Evolutionary conservation across 2,329 filamentous ascomycete species (phyloP).

Genomic region (Pyrenophora tritici-repentis): DNA sequence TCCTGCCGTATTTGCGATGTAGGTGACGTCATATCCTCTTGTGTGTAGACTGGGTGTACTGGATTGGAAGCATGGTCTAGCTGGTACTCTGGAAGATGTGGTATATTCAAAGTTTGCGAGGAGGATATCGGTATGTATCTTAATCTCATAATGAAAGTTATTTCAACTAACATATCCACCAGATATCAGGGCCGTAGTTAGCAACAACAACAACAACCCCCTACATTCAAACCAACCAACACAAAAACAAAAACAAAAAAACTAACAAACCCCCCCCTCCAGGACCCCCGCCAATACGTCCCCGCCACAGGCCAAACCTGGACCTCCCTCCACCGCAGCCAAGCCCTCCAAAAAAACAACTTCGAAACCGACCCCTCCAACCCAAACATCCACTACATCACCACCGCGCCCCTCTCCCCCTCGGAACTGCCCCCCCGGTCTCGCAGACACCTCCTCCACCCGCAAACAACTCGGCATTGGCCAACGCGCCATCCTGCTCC

Average conservation of each 20-base stretch:
- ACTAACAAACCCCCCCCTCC: slow-evolving; percentile 7
- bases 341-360: slow-evolving; percentile 57
- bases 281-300: slow-evolving; percentile 70
- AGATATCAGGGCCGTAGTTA: too few species aligned
- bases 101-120: too few species aligned
- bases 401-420: slow-evolving; percentile 42
- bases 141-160: too few species aligned
- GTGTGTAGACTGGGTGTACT: too few species aligned
- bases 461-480: slow-evolving; percentile 69
- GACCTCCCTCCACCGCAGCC: slow-evolving; percentile 60
- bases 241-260: not conserved
- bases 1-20: slow-evolving; percentile 76
- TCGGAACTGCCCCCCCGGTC: slow-evolving; percentile 26
- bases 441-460: slow-evolving; percentile 45
- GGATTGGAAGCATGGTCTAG: too few species aligned
- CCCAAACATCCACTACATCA: slow-evolving; percentile 51
- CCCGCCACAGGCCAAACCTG: slow-evolving; percentile 68
- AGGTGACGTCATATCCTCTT: slow-evolving; percentile 28
- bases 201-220: not conserved
- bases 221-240: not conserved
- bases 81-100: too few species aligned
- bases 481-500: slow-evolving; percentile 72
- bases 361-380: slow-evolving; percentile 57
- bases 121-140: too few species aligned
- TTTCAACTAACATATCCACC: too few species aligned